Percentiles rank a stretch among this genome's conserved stretches.
phyloP scores from a whole-genome alignment of 768 basidiomycete species.

The Naganishia onofrii region DNA sequence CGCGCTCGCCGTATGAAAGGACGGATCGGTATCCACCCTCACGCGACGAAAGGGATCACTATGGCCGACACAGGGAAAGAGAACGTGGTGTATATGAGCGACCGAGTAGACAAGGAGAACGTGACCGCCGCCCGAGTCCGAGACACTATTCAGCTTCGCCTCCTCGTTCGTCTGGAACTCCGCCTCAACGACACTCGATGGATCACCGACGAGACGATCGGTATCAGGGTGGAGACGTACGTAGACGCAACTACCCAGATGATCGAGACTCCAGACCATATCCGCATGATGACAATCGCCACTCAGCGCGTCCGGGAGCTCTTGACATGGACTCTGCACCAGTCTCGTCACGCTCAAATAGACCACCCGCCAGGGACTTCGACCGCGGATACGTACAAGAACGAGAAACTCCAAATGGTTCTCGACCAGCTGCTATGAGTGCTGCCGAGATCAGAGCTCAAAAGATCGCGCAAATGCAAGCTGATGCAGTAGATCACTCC shows the following conservation, averaged over 20 bases:
- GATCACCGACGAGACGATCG: constrained; percentile 36
- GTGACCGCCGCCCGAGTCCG: constrained; percentile 45
- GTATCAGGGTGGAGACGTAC: constrained; percentile 18
- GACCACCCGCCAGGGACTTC: background rate
- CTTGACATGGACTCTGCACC: constrained; percentile 40
- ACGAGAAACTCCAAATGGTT: background rate
- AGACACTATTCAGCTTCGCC: constrained; percentile 33
- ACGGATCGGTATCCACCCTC: background rate
- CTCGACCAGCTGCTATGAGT: background rate
- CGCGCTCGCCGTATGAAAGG: constrained; percentile 14
- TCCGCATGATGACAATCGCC: constrained; percentile 52
- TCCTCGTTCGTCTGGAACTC: background rate
- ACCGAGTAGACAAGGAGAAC: constrained; percentile 40
- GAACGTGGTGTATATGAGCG: constrained; percentile 32
- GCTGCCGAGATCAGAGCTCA: constrained; percentile 60
- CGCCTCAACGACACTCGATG: constrained; percentile 27
- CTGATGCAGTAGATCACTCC: constrained; percentile 67
- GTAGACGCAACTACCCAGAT: background rate
- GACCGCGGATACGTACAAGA: background rate
- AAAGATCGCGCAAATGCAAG: constrained; percentile 84
- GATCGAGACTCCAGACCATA: background rate
- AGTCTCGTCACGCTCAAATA: constrained; percentile 49
- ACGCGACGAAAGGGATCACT: constrained; percentile 26
- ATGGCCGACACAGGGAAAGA: background rate
- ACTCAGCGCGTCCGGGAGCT: constrained; percentile 47